phyloP scores from a whole-genome alignment of 2,329 filamentous ascomycete species.

The Karstenula rhodostoma region DNA sequence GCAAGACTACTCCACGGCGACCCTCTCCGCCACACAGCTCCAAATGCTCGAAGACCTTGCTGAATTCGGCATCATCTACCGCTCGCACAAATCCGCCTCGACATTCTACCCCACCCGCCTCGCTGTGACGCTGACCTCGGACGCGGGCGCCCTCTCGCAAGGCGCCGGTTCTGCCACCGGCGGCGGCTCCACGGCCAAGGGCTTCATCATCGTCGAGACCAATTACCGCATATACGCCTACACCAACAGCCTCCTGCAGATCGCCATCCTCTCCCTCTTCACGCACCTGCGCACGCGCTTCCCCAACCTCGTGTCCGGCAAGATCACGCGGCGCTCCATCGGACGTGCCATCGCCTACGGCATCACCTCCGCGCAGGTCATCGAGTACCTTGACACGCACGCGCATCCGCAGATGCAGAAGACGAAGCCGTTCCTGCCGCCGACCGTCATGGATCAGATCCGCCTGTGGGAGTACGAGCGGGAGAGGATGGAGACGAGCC shows the following conservation, averaged over 20 bases:
- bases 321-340: conserved; percentile 87
- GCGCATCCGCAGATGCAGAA: conserved; percentile 94
- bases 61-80: conserved; percentile 92
- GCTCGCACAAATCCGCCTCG: conserved; percentile 53
- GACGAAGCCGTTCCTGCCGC: conserved; percentile 79
- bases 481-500: conserved; percentile 85
- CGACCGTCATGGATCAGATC: conserved; percentile 97
- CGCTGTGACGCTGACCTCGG: conserved; percentile 88
- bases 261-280: conserved; percentile 92
- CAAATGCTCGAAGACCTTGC: conserved; percentile 91
- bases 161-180: conserved; percentile 36
- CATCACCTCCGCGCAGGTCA: conserved; percentile 95
- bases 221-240: conserved; percentile 99
- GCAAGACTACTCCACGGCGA: conserved; percentile 85
- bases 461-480: conserved; percentile 97
- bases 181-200: conserved; percentile 58
- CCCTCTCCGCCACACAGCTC: conserved; percentile 80
- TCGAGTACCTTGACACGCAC: conserved; percentile 88
- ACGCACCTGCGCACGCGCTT: conserved; percentile 87
- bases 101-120: conserved; percentile 89
- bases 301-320: conserved; percentile 91
- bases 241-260: conserved; percentile 91
- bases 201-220: conserved; percentile 95
- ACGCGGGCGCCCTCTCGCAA: conserved; percentile 73
- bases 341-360: conserved; percentile 86